Conservation (phyloP, 148 eudicot species). For the Rhododendron molle region DNA sequence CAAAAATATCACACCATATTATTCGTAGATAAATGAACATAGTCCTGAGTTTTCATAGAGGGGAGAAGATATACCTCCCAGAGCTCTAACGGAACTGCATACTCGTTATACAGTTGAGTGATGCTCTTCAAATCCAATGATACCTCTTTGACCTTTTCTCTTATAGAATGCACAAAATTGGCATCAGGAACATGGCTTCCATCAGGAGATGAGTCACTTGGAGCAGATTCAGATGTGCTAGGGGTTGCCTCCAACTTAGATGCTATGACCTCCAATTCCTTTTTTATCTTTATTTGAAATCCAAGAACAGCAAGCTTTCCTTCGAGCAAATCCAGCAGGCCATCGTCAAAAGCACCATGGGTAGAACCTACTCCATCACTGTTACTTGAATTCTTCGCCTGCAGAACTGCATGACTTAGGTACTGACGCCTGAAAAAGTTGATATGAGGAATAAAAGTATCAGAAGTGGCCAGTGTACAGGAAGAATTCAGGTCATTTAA, state of each 20-base stretch:
- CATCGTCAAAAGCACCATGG: constrained; percentile 61
- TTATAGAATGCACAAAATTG: constrained; percentile 30
- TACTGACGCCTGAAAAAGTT: constrained; percentile 72
- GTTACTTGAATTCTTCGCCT: constrained; percentile 79
- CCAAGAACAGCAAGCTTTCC: constrained; percentile 94
- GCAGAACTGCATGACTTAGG: constrained; percentile 87
- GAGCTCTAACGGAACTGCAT: constrained; percentile 92
- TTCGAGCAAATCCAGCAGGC: constrained; percentile 88
- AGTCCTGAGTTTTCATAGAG: neutral
- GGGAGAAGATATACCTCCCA: constrained; percentile 72
- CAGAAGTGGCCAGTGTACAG: neutral
- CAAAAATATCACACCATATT: neutral
- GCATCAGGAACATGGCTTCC: constrained; percentile 26
- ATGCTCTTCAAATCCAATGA: constrained; percentile 80
- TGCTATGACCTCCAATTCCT: constrained; percentile 59
- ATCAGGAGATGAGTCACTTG: constrained; percentile 36
- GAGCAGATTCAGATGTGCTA: constrained; percentile 53
- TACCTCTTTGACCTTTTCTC: constrained; percentile 75
- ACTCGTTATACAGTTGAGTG: constrained; percentile 90
- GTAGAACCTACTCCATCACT: constrained; percentile 43
- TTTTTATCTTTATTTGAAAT: constrained; percentile 83
- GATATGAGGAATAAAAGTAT: constrained; percentile 13
- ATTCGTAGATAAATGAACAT: neutral
- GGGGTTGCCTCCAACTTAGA: constrained; percentile 49
- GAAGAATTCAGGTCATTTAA: neutral